Percentiles rank a stretch among this genome's conserved stretches.
phyloP scores from a whole-genome alignment of 805 yeast genomes.

The Metschnikowia shivogae region DNA sequence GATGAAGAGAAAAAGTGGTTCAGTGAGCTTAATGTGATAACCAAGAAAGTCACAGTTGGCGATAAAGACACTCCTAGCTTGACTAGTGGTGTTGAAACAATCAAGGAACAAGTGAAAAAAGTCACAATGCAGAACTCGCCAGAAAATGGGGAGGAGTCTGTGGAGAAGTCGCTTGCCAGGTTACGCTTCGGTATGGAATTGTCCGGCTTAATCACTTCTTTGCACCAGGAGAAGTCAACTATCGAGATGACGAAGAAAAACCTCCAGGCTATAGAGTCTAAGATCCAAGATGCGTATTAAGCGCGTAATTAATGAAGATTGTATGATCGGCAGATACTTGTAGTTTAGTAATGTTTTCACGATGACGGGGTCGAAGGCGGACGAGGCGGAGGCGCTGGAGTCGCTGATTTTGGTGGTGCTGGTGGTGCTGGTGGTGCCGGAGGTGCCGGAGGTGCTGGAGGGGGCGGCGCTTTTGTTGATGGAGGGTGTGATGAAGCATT shows the following conservation, averaged over 20 bases:
- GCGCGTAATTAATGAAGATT: not conserved
- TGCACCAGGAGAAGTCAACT: constrained; percentile 20
- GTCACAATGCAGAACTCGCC: not conserved
- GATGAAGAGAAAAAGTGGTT: constrained; percentile 35
- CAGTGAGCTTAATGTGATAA: constrained; percentile 31
- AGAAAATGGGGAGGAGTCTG: constrained; percentile 1
- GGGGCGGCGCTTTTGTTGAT: constrained; percentile 20
- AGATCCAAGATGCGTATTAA: constrained; percentile 3
- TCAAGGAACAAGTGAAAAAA: constrained; percentile 8
- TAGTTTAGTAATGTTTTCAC: not conserved
- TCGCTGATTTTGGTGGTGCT: constrained; percentile 20
- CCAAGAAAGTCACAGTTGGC: constrained; percentile 8
- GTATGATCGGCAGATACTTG: not conserved
- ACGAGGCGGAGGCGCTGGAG: constrained; percentile 16
- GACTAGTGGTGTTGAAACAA: constrained; percentile 7
- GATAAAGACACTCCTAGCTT: constrained; percentile 8
- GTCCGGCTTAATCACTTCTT: constrained; percentile 13
- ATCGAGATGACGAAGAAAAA: constrained; percentile 15
- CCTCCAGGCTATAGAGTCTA: constrained; percentile 12
- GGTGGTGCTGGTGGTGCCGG: constrained; percentile 13
- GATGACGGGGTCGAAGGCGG: constrained; percentile 8
- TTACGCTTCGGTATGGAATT: constrained; percentile 10
- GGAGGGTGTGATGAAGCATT: not conserved
- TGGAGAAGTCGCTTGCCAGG: constrained; percentile 7
- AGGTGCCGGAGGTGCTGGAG: constrained; percentile 23